A percentile compares a stretch with the other conserved stretches of the same genome.
These are phyloP conservation scores for Grigorovia jiainica DNA, from an alignment of 805 yeast species.

Conservation along the genomic window DNA sequence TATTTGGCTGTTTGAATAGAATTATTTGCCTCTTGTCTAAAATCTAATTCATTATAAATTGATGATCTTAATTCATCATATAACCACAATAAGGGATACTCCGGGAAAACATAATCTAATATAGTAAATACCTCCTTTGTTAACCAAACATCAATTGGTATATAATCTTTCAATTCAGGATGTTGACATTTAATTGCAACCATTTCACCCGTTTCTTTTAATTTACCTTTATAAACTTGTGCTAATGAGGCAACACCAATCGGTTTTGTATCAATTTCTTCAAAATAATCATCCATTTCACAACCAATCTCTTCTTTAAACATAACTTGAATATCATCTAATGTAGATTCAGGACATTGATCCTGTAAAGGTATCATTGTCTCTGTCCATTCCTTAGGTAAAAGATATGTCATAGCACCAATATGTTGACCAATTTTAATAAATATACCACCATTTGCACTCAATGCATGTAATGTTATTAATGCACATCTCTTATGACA, in stretches of 20 bases:
- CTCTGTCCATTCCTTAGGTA: constrained; percentile 91
- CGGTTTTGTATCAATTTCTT: constrained; percentile 59
- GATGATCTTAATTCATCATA: constrained; percentile 85
- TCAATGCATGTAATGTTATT: constrained; percentile 70
- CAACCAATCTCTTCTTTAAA: constrained; percentile 58
- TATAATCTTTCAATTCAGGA: constrained; percentile 76
- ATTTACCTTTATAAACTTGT: constrained; percentile 77
- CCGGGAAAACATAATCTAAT: constrained; percentile 77
- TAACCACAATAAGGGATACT: constrained; percentile 90
- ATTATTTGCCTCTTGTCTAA: constrained; percentile 76
- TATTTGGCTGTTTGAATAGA: constrained; percentile 61
- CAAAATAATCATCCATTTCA: constrained; percentile 52
- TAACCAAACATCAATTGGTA: constrained; percentile 78
- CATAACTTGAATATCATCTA: constrained; percentile 60
- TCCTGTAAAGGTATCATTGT: constrained; percentile 92
- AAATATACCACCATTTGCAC: constrained; percentile 82
- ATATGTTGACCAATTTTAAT: constrained; percentile 94
- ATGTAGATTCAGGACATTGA: constrained; percentile 71
- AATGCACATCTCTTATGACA: constrained; percentile 73
- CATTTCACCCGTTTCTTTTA: constrained; percentile 48
- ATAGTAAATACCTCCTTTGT: constrained; percentile 67
- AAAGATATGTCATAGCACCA: constrained; percentile 80
- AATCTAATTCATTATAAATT: constrained; percentile 85
- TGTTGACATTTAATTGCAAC: constrained; percentile 96
- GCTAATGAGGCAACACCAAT: constrained; percentile 95